These are phyloP conservation scores for Mortierella sp. DNA, from an alignment of 371 early-diverging fungal species.

Conservation along the genomic window DNA sequence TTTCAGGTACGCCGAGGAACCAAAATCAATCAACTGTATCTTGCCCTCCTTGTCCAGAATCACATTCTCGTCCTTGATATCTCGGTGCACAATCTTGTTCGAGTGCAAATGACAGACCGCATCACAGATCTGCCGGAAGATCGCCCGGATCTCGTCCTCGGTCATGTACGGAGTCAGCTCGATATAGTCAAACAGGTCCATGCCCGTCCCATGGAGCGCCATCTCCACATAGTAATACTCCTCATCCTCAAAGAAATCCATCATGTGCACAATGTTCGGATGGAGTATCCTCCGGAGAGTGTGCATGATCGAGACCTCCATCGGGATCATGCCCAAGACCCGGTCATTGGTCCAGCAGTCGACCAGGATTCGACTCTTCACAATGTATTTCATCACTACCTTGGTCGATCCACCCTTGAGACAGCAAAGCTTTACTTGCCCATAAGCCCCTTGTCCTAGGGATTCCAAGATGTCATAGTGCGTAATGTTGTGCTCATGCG, in stretches of 20 bases:
- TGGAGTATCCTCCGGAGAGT: slow-evolving; percentile 69
- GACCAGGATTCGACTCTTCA: slow-evolving; percentile 77
- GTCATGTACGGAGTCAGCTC: slow-evolving; percentile 69
- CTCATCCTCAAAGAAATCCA: slow-evolving; percentile 75
- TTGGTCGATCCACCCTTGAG: slow-evolving; percentile 57
- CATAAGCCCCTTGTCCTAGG: slow-evolving; percentile 82
- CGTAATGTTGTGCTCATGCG: slow-evolving; percentile 58
- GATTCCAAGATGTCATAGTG: slow-evolving; percentile 72
- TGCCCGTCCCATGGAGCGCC: slow-evolving; percentile 70
- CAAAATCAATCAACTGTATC: slow-evolving; percentile 79
- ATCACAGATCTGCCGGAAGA: slow-evolving; percentile 71
- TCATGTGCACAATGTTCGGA: slow-evolving; percentile 71
- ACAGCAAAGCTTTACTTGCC: slow-evolving; percentile 64
- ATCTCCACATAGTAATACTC: slow-evolving; percentile 78
- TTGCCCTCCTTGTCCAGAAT: slow-evolving; percentile 68
- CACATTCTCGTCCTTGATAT: slow-evolving; percentile 83
- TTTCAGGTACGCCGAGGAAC: slow-evolving; percentile 74
- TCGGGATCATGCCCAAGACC: slow-evolving; percentile 72
- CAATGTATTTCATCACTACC: slow-evolving; percentile 82
- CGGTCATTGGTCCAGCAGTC: slow-evolving; percentile 80
- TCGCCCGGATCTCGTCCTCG: slow-evolving; percentile 66
- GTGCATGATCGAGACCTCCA: slow-evolving; percentile 77
- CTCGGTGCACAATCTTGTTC: slow-evolving; percentile 81
- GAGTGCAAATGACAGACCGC: slow-evolving; percentile 78
- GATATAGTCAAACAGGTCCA: slow-evolving; percentile 83